Evolutionary conservation across 306 rosid genomes (phyloP), one percentile per base, ranked within the genome.

Genomic region (Calophaca sinica): DNA sequence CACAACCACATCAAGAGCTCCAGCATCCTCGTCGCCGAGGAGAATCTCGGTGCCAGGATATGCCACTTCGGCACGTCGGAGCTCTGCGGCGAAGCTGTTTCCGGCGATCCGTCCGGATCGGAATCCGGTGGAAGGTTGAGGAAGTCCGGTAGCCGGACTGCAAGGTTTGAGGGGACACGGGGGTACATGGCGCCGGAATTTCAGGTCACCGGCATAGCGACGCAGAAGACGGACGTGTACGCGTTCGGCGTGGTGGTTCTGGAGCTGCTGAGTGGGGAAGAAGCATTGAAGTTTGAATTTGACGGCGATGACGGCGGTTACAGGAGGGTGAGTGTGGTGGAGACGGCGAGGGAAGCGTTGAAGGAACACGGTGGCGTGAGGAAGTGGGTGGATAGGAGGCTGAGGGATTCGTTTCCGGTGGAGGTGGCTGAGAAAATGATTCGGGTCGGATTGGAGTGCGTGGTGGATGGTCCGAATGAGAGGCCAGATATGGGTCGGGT

Each of bases 141-240:
- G 66, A 84, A 78, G 6, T 82, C 89, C 8, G 80, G 85, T 26
- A 79, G 83, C 28, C 67, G 80, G 38, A 83, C 76, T 62, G 57
- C 74, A 78, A 94, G 81, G 54, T 9, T 94, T n/a, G 90, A 91
- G 60, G 99, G 99, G 49, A 89, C 92, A 52, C 79, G 96, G 31
- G 99, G 97, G 3, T 92, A 92, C 73, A 91, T 94, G 91, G 87
- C 99, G 73, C 96, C 99, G 81, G 99, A 94, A 76, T 82, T 90
- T 60, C 90, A 66, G 64, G 0, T 45, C 0, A 80, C 78, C 7
- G 99, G 97, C n/a, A 62, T 77, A 1, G 87, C 88, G 73, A 88
- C 94, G 54, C 90, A 87, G 85, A 88, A 87, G 68, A 77, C 86
- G 26, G 99, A 94, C n/a, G 93, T 88, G 38, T 94, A 88, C 58